These are phyloP conservation scores for Colletotrichum tofieldiae DNA, from an alignment of 2,329 filamentous ascomycete genomes.

Conservation along the genomic window DNA sequence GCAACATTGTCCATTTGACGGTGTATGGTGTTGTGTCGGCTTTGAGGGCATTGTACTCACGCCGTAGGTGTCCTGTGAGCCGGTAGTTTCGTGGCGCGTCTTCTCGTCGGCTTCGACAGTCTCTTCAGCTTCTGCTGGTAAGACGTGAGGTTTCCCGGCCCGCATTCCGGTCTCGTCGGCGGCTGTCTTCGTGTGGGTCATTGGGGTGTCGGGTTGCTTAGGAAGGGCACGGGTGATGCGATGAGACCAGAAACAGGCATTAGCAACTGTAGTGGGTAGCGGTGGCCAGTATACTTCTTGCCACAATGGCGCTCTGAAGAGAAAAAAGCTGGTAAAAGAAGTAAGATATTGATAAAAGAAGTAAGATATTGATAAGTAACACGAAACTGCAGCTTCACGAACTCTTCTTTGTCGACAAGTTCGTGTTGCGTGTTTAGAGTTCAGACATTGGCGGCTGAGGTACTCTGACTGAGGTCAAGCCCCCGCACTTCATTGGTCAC, in stretches of 20 bases:
- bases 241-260: not conserved
- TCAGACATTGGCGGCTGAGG: not conserved
- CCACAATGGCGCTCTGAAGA: not conserved
- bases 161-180: no score
- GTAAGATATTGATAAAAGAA: not conserved
- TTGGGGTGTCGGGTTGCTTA: not conserved
- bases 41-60: no score
- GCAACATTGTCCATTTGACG: no score
- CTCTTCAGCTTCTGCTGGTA: no score
- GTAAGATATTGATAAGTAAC: not conserved
- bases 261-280: not conserved
- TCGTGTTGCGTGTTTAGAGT: not conserved
- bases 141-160: no score
- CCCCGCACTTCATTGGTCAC: slow-evolving; percentile 20
- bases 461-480: slow-evolving; percentile 1
- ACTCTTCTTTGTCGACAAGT: not conserved
- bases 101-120: no score
- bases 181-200: no score
- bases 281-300: not conserved
- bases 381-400: not conserved
- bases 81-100: no score
- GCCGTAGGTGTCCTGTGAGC: no score
- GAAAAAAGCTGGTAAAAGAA: not conserved
- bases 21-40: no score
- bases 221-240: not conserved